These are phyloP conservation scores for Plantago coronopus DNA, from an alignment of 305 asterid genomes.

Conservation along the genomic window DNA sequence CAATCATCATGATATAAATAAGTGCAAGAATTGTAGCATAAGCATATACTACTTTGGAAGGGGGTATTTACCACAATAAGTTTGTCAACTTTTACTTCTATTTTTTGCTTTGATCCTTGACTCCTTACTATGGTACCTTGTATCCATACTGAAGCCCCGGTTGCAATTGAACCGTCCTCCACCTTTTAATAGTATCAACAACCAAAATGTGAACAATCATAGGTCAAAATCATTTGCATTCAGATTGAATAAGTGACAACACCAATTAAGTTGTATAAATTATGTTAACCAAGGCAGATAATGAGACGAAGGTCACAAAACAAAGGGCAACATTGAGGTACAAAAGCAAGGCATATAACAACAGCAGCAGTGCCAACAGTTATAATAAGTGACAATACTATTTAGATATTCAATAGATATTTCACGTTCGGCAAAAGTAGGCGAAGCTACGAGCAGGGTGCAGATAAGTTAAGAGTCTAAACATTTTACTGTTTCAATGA, in stretches of 20 bases:
- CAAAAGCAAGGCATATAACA: no score
- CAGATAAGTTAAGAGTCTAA: no score
- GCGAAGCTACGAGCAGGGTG: no score
- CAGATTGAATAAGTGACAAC: slow-evolving; percentile 13
- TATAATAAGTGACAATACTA: no score
- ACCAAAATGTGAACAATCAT: slow-evolving; percentile 10
- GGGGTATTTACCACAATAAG: slow-evolving; percentile 59
- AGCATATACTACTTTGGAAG: slow-evolving; percentile 6
- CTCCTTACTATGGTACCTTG: slow-evolving; percentile 77
- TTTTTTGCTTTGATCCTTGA: slow-evolving; percentile 92
- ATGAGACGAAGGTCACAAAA: slow-evolving; percentile 7
- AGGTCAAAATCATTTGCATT: slow-evolving; percentile 15
- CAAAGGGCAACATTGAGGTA: not conserved
- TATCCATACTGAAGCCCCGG: slow-evolving; percentile 85
- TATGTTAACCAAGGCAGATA: slow-evolving; percentile 13
- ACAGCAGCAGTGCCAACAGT: no score
- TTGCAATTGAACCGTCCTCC: slow-evolving; percentile 63
- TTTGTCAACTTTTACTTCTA: slow-evolving; percentile 79
- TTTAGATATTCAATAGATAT: no score
- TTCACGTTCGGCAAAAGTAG: no score
- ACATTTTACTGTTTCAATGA: no score
- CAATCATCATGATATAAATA: no score
- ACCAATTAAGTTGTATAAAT: slow-evolving; percentile 1
- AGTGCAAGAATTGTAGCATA: no score
- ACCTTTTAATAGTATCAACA: slow-evolving; percentile 44